phyloP scores from a whole-genome alignment of 148 eudicot genomes.

The Camellia granthamiana region DNA sequence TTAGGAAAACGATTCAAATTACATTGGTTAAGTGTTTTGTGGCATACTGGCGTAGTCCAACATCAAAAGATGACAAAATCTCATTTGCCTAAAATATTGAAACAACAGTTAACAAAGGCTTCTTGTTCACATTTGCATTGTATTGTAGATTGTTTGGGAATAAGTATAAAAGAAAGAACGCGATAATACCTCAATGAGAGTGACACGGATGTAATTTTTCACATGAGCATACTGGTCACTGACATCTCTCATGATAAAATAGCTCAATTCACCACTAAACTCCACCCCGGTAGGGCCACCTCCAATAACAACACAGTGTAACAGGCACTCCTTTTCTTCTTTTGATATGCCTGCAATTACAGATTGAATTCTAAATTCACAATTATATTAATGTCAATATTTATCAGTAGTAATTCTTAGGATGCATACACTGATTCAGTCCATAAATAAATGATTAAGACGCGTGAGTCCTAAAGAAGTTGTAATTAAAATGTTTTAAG shows the following conservation, averaged over 20 bases:
- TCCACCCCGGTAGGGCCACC: constrained; percentile 98
- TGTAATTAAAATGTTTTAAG: no score
- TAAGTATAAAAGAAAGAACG: not conserved
- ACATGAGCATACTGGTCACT: constrained; percentile 62
- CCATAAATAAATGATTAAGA: no score
- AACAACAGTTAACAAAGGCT: not conserved
- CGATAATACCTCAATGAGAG: constrained; percentile 74
- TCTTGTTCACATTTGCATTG: not conserved
- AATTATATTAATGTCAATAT: not conserved
- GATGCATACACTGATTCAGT: not conserved
- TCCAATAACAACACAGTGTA: constrained; percentile 90
- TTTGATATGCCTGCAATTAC: constrained; percentile 60
- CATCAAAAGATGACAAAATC: constrained; percentile 88
- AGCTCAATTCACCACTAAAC: constrained; percentile 88
- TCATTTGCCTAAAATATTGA: constrained; percentile 65
- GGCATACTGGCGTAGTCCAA: constrained; percentile 75
- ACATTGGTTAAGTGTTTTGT: constrained; percentile 85
- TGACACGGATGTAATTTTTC: constrained; percentile 67
- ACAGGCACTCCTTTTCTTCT: constrained; percentile 63
- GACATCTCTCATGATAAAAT: constrained; percentile 79
- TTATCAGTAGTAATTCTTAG: not conserved
- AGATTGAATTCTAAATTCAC: not conserved
- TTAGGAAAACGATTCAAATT: not conserved
- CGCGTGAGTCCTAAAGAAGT: no score
- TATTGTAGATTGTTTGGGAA: no score